These are phyloP conservation scores for Teratosphaeria viscida DNA, from an alignment of 2,329 filamentous ascomycete genomes.

Conservation along the genomic window DNA sequence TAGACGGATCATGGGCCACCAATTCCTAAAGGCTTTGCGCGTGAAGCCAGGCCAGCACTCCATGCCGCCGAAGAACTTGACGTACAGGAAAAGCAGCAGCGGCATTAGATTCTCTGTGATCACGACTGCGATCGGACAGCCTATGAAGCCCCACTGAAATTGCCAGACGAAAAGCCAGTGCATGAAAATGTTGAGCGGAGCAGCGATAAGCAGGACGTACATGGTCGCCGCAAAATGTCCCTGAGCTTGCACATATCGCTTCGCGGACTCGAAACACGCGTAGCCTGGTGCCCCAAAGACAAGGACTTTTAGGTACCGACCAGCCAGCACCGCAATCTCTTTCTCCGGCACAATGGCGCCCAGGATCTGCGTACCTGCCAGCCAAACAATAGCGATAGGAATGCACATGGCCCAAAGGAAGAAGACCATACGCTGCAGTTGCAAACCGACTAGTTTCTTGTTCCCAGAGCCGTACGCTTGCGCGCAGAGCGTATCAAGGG, in stretches of 20 bases:
- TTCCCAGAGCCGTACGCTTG: slow-evolving; percentile 90
- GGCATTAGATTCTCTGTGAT: slow-evolving; percentile 68
- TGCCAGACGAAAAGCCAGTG: slow-evolving; percentile 74
- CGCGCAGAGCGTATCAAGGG: slow-evolving; percentile 81
- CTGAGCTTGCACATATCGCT: slow-evolving; percentile 82
- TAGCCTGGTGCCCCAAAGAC: slow-evolving; percentile 64
- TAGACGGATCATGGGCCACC: slow-evolving; percentile 75
- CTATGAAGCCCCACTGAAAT: slow-evolving; percentile 58
- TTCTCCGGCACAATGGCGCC: slow-evolving; percentile 56
- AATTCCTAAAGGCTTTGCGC: slow-evolving; percentile 59
- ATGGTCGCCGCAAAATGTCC: slow-evolving; percentile 74
- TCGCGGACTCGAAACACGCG: slow-evolving; percentile 65
- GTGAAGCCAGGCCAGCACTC: slow-evolving; percentile 77
- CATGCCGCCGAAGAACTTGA: slow-evolving; percentile 57
- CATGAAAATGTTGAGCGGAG: slow-evolving; percentile 68
- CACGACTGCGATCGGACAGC: slow-evolving; percentile 67
- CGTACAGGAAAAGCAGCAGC: slow-evolving; percentile 61
- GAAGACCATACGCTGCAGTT: slow-evolving; percentile 70
- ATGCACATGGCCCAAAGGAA: slow-evolving; percentile 64
- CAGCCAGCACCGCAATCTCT: slow-evolving; percentile 60
- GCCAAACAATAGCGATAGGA: slow-evolving; percentile 64
- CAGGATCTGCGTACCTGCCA: slow-evolving; percentile 55
- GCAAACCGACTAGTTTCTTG: slow-evolving; percentile 76
- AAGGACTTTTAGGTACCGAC: slow-evolving; percentile 61
- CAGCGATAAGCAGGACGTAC: slow-evolving; percentile 72